These are phyloP conservation scores for Grosmannia huntii DNA, from an alignment of 2,329 filamentous ascomycete genomes.

Conservation along the genomic window DNA sequence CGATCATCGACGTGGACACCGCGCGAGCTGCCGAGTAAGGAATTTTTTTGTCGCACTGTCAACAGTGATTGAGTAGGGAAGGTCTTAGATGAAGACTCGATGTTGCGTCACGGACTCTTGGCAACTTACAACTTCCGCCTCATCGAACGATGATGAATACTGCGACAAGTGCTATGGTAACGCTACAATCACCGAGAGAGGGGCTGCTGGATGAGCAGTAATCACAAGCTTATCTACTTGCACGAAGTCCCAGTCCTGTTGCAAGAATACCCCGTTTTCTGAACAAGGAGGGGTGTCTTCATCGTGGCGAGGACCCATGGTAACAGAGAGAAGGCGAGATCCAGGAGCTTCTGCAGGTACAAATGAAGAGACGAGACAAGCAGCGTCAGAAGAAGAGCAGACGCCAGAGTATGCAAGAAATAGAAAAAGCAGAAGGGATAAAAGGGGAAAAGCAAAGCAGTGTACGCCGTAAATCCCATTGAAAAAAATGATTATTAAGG, in stretches of 20 bases:
- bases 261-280: conserved; percentile 43
- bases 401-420: background rate
- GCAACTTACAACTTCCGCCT: no score
- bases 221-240: no score
- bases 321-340: background rate
- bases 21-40: background rate
- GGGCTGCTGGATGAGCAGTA: no score
- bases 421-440: background rate
- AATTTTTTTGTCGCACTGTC: no score
- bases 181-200: no score
- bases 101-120: no score
- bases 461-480: background rate
- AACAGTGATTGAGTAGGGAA: no score
- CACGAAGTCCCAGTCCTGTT: conserved; percentile 5
- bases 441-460: background rate
- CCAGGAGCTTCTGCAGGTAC: background rate
- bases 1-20: background rate
- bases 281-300: conserved; percentile 43
- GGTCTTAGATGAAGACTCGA: no score
- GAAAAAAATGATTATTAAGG: background rate
- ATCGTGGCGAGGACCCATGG: conserved; percentile 22
- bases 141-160: no score
- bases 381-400: background rate
- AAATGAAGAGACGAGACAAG: background rate
- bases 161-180: no score